phyloP scores from a whole-genome alignment of 495 filamentous ascomycete genomes.

The Neurospora sp. region DNA sequence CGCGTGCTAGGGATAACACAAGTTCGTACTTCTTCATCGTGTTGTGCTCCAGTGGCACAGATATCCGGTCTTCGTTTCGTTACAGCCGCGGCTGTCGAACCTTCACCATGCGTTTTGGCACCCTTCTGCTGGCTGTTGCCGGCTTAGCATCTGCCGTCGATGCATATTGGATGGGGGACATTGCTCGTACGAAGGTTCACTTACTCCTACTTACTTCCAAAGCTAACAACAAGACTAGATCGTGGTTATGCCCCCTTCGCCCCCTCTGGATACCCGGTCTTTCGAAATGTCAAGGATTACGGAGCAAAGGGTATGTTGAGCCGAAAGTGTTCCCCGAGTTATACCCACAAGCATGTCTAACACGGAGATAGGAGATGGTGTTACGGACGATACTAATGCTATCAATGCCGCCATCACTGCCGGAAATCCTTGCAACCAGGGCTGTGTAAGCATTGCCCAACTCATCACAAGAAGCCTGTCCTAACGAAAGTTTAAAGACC shows the following conservation, averaged over 20 bases:
- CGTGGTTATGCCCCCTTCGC: constrained; percentile 39
- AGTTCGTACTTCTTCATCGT: constrained; percentile 4
- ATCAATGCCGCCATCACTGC: constrained; percentile 75
- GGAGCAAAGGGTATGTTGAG: constrained; percentile 44
- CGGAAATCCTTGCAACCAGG: constrained; percentile 67
- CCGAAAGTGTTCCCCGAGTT: background rate
- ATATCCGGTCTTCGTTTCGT: background rate
- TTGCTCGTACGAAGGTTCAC: constrained; percentile 24
- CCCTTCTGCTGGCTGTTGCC: constrained; percentile 29
- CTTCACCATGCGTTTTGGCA: constrained; percentile 28
- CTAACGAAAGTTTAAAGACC: constrained; percentile 14
- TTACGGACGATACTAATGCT: constrained; percentile 72
- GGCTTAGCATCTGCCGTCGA: constrained; percentile 26
- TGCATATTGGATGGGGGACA: constrained; percentile 36
- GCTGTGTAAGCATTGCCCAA: constrained; percentile 28
- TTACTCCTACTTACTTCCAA: background rate
- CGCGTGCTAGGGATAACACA: background rate
- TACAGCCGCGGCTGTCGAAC: background rate
- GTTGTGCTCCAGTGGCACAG: background rate
- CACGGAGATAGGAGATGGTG: constrained; percentile 26
- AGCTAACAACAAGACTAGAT: constrained; percentile 17
- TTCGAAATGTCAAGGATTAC: constrained; percentile 51
- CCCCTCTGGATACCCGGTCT: constrained; percentile 39
- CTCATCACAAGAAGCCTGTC: background rate
- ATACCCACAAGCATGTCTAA: background rate